These are phyloP conservation scores for Exophiala xenobiotica DNA, from an alignment of 2,329 filamentous ascomycete species.

Conservation along the genomic window DNA sequence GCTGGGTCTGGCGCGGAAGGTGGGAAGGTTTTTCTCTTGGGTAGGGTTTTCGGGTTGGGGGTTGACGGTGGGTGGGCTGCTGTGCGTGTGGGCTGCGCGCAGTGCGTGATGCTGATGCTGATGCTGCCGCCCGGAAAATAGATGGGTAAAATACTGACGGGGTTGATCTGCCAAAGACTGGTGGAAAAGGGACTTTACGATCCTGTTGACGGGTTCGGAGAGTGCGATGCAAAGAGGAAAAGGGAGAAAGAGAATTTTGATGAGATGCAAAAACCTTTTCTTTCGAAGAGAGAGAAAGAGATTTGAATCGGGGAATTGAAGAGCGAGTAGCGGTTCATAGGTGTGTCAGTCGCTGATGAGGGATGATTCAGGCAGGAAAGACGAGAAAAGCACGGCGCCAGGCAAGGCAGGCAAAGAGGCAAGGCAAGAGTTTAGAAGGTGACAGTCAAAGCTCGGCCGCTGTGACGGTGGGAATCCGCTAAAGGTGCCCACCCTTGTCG, in stretches of 20 bases:
- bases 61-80: conserved; percentile 2
- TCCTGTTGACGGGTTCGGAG: background rate
- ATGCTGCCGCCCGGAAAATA: background rate
- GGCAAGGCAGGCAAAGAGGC: background rate
- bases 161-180: background rate
- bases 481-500: background rate
- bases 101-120: conserved; percentile 1
- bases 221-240: background rate
- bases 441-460: conserved; percentile 21
- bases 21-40: conserved; percentile 27
- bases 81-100: no score
- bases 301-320: conserved; percentile 8
- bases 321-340: background rate
- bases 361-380: conserved; percentile 2
- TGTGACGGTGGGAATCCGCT: conserved; percentile 24
- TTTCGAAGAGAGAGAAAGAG: conserved; percentile 7
- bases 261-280: background rate
- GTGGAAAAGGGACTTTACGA: background rate
- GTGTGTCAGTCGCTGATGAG: background rate
- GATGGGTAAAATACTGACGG: background rate
- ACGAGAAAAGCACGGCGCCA: background rate
- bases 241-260: background rate
- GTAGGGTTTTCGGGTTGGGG: conserved; percentile 16
- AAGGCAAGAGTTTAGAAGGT: background rate
- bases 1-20: conserved; percentile 26